phyloP scores from a whole-genome alignment of 169 alveolate genomes.

The Eimeria sp. region DNA sequence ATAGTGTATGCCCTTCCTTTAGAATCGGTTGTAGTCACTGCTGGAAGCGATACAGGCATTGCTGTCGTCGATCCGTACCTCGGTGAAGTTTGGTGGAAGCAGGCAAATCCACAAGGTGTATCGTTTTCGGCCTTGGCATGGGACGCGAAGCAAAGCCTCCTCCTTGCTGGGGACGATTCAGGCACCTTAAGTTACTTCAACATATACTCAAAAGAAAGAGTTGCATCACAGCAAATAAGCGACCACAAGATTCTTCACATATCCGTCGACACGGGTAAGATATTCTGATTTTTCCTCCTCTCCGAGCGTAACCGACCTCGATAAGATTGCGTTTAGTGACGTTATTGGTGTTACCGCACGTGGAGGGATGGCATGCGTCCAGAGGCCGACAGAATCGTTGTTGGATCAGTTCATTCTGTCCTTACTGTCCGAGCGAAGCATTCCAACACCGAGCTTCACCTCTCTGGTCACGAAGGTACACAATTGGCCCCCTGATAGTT shows the following conservation, averaged over 20 bases:
- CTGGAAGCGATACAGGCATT: slow-evolving; percentile 80
- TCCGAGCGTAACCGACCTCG: background rate
- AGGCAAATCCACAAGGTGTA: slow-evolving; percentile 72
- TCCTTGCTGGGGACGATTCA: slow-evolving; percentile 81
- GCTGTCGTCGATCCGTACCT: slow-evolving; percentile 78
- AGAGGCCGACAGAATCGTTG: slow-evolving; percentile 53
- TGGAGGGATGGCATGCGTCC: slow-evolving; percentile 5
- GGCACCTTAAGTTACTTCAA: slow-evolving; percentile 77
- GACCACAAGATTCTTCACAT: slow-evolving; percentile 53
- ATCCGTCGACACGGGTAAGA: slow-evolving; percentile 61
- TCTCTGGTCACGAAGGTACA: slow-evolving; percentile 59
- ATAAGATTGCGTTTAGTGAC: background rate
- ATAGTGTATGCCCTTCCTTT: slow-evolving; percentile 67
- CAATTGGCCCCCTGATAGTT: background rate
- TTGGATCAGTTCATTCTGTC: slow-evolving; percentile 42
- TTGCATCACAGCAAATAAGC: slow-evolving; percentile 71
- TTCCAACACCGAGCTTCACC: background rate
- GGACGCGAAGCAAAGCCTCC: slow-evolving; percentile 68
- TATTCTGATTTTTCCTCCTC: background rate
- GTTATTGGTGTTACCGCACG: background rate
- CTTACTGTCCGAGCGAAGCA: slow-evolving; percentile 33
- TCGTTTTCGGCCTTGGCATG: slow-evolving; percentile 79
- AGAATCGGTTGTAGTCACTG: slow-evolving; percentile 79
- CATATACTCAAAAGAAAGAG: slow-evolving; percentile 70
- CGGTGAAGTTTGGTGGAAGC: slow-evolving; percentile 80